Evolutionary conservation across 805 yeast species (phyloP), one percentile per base, ranked within the genome.

Genomic region (Candida piceae): DNA sequence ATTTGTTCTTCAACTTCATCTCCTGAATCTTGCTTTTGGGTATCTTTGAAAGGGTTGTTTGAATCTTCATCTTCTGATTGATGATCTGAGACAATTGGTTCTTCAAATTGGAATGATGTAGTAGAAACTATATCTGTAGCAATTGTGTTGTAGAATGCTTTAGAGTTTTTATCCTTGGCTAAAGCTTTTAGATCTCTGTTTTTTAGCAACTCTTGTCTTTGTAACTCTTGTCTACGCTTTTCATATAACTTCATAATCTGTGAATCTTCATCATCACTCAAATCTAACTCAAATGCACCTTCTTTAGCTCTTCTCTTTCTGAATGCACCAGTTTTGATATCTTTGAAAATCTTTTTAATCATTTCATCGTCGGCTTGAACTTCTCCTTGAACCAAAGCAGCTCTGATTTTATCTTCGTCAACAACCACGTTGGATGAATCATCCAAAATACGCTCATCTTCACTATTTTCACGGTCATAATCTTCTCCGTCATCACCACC

Each of bases 371-470:
- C 94, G 27, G 72, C 69, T 36, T 72, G 73, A 17, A 75, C 74
- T 41, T 78, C 77, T 37, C 79, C 80, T 40, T 74, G 73, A 52
- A 76, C 73, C 31, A 79, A 66, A 52, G 71, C 69, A 36, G 70
- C 68, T 38, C 82, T 71, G 36, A 84, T 66, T 36, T 72, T 79
- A 27, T 71, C 76, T 40, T 78, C 72, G 47, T 79, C 73, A 37
- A 77, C 65, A 32, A 74, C 74, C 22, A 77, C 58, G 39, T 72
- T 73, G 31, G 79, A 69, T 20, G 70, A 67, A 64, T 84, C 87
- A 58, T 84, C 90, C 39, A 84, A 71, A 86, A 84, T 78, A 43
- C 63, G 69, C 58, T 84, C 93, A 52, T 83, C 84, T 43, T 84
- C 94, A 18, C 85, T 76, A 54, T 84, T 76, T 35, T 78, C 81